These are phyloP conservation scores for Neopestalotiopsis rosae DNA, from an alignment of 2,329 filamentous ascomycete species.

Conservation along the genomic window DNA sequence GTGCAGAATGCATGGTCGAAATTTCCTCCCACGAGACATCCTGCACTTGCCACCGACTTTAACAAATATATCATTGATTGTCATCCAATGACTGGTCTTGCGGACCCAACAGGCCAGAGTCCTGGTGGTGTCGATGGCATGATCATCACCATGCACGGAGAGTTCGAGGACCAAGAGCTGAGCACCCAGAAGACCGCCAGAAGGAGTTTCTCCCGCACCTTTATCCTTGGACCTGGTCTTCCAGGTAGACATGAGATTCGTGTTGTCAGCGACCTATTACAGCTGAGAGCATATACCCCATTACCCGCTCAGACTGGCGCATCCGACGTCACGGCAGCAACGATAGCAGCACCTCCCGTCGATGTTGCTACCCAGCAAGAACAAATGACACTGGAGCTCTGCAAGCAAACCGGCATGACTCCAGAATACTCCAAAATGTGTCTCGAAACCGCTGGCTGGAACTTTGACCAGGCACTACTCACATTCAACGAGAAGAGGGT, in stretches of 20 bases:
- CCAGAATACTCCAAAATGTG: conserved; percentile 81
- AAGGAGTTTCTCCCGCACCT: conserved; percentile 82
- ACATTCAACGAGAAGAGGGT: conserved; percentile 81
- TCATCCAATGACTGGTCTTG: conserved; percentile 72
- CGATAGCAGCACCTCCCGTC: conserved; percentile 27
- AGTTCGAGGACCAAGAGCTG: conserved; percentile 77
- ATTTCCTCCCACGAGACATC: conserved; percentile 77
- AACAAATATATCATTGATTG: conserved; percentile 85
- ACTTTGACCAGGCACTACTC: conserved; percentile 74
- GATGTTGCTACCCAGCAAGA: conserved; percentile 60
- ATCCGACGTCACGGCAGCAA: conserved; percentile 28
- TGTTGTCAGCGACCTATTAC: conserved; percentile 81
- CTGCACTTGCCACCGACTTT: conserved; percentile 68
- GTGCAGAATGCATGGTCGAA: conserved; percentile 73
- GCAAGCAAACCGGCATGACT: conserved; percentile 80
- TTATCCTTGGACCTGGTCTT: conserved; percentile 77
- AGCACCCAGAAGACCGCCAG: conserved; percentile 61
- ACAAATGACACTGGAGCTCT: conserved; percentile 76
- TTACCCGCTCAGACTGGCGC: conserved; percentile 44
- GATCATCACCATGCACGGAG: conserved; percentile 79
- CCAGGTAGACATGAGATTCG: conserved; percentile 69
- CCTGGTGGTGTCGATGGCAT: conserved; percentile 76
- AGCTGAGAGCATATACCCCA: conserved; percentile 68
- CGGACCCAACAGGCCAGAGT: conserved; percentile 70
- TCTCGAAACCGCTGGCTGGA: conserved; percentile 79